Evolutionary conservation across 2,329 filamentous ascomycete genomes (phyloP).

Genomic region (Penicillium sp.): DNA sequence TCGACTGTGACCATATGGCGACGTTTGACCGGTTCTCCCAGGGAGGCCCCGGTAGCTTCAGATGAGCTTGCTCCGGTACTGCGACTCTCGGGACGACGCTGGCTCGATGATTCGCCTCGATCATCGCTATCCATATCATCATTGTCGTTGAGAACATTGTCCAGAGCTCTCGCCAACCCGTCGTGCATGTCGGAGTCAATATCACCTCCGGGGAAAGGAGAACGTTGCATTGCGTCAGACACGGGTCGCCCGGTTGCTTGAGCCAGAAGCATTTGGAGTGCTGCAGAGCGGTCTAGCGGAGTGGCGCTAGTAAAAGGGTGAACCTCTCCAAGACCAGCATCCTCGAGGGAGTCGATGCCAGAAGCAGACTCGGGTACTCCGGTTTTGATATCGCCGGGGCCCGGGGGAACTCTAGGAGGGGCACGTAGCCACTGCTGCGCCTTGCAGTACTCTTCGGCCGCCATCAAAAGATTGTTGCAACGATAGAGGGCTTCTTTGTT

Average conservation of each 20-base stretch:
- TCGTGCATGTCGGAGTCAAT: constrained; percentile 34
- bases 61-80: constrained; percentile 17
- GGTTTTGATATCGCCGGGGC: constrained; percentile 54
- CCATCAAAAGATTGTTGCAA: constrained; percentile 64
- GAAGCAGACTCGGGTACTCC: constrained; percentile 29
- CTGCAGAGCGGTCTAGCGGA: constrained; percentile 31
- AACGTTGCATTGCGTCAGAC: constrained; percentile 26
- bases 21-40: constrained; percentile 19
- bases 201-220: constrained; percentile 23
- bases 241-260: constrained; percentile 30
- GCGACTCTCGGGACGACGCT: constrained; percentile 18
- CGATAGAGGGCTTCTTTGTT: constrained; percentile 79
- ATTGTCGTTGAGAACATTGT: constrained; percentile 41
- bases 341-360: constrained; percentile 34
- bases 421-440: constrained; percentile 59
- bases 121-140: constrained; percentile 28
- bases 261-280: constrained; percentile 38
- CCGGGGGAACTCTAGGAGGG: constrained; percentile 66
- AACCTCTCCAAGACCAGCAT: constrained; percentile 28
- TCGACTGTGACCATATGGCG: constrained; percentile 61
- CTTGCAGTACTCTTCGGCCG: constrained; percentile 72
- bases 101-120: constrained; percentile 26
- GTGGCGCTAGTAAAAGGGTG: constrained; percentile 24
- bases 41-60: constrained; percentile 24
- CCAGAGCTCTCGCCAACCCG: constrained; percentile 46